Percentiles rank a stretch among this genome's conserved stretches.
These are phyloP conservation scores for Arthroderma sp. DNA, from an alignment of 2,329 filamentous ascomycete species.

Conservation along the genomic window DNA sequence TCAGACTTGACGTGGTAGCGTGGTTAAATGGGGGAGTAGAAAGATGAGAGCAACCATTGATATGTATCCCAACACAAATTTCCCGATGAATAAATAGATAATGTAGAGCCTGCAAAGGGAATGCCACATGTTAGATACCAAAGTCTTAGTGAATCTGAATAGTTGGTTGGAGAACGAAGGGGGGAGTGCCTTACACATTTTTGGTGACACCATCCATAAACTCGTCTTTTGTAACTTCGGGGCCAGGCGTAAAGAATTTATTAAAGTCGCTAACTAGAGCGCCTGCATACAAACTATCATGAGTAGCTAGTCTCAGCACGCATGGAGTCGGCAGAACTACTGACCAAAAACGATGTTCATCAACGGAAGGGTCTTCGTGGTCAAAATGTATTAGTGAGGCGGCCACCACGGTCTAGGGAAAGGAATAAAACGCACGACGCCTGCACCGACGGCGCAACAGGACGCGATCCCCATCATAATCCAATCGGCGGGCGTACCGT, in stretches of 20 bases:
- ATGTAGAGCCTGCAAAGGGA: slow-evolving; percentile 34
- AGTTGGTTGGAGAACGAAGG: slow-evolving; percentile 1
- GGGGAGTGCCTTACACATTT: slow-evolving; percentile 16
- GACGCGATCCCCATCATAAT: slow-evolving; percentile 13
- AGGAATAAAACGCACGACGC: slow-evolving; percentile 14
- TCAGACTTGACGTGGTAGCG: slow-evolving; percentile 2
- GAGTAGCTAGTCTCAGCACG: background rate
- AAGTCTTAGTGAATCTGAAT: background rate
- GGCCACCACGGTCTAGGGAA: background rate
- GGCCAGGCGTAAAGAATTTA: slow-evolving; percentile 37
- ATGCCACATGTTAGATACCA: background rate
- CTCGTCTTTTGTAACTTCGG: slow-evolving; percentile 28
- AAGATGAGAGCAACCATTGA: slow-evolving; percentile 33
- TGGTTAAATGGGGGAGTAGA: background rate
- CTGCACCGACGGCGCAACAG: slow-evolving; percentile 15
- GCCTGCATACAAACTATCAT: slow-evolving; percentile 3
- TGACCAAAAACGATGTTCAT: slow-evolving; percentile 48
- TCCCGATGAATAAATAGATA: slow-evolving; percentile 45
- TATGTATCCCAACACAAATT: slow-evolving; percentile 41
- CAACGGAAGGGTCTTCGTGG: slow-evolving; percentile 25
- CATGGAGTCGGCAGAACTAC: background rate
- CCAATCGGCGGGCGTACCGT: slow-evolving; percentile 13
- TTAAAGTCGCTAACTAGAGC: slow-evolving; percentile 43
- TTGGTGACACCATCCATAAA: slow-evolving; percentile 40
- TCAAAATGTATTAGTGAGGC: background rate